phyloP scores from a whole-genome alignment of 1,139 yeast species.

The Trichomonascaceae sp. region DNA sequence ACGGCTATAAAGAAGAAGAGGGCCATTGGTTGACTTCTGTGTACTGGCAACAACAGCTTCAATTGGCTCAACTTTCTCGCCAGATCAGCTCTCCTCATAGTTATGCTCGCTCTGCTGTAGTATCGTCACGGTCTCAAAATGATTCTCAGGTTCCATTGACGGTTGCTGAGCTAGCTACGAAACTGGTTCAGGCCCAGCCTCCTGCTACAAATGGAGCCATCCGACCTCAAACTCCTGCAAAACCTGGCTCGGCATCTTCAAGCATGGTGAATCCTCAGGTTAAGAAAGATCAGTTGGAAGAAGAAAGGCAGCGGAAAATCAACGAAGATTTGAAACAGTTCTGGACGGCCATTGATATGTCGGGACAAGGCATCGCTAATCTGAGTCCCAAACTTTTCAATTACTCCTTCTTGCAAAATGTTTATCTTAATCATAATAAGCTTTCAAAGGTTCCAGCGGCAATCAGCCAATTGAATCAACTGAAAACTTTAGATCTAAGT shows the following conservation, averaged over 20 bases:
- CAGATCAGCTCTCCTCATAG: conserved; percentile 70
- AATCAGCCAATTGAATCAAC: conserved; percentile 61
- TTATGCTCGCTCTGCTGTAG: conserved; percentile 90
- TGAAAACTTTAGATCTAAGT: conserved; percentile 81
- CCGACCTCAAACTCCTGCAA: conserved; percentile 33
- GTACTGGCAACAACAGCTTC: conserved; percentile 86
- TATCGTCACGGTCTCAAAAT: conserved; percentile 44
- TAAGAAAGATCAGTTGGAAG: conserved; percentile 63
- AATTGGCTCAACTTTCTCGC: conserved; percentile 72
- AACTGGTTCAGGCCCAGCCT: conserved; percentile 30
- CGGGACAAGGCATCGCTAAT: conserved; percentile 78
- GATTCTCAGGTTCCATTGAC: conserved; percentile 22
- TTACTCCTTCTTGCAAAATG: conserved; percentile 78
- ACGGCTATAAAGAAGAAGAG: conserved; percentile 11
- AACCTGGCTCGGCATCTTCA: conserved; percentile 31
- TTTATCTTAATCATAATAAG: conserved; percentile 83
- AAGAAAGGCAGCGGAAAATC: conserved; percentile 69
- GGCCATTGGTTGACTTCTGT: conserved; percentile 39
- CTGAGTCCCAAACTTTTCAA: conserved; percentile 70
- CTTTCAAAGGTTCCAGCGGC: conserved; percentile 62
- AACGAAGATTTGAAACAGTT: conserved; percentile 70
- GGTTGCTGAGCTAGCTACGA: conserved; percentile 33
- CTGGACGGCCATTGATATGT: conserved; percentile 91
- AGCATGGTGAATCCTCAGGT: conserved; percentile 25
- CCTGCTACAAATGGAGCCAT: conserved; percentile 34